phyloP scores from a whole-genome alignment of 202 grass and related monocot genomes.

The Hordeum pubiflorum region DNA sequence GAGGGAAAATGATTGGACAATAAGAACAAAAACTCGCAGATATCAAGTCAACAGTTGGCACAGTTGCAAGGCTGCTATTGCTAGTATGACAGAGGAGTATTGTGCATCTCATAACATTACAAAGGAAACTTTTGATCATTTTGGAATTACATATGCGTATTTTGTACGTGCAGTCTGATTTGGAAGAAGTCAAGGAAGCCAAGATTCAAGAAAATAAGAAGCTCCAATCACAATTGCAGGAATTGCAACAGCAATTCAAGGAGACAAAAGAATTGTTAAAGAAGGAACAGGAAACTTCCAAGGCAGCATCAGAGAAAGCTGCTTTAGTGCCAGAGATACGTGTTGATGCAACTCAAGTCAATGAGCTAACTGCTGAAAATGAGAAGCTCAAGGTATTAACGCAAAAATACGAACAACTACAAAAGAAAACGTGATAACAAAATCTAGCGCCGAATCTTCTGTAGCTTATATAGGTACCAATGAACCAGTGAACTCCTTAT shows the following conservation, averaged over 20 bases:
- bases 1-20: background rate
- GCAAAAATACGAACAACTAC: background rate
- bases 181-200: constrained; percentile 89
- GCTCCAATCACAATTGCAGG: constrained; percentile 56
- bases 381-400: constrained; percentile 70
- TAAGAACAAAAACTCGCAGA: background rate
- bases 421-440: background rate
- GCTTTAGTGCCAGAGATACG: constrained; percentile 46
- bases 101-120: background rate
- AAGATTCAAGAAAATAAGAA: constrained; percentile 73
- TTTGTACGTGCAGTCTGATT: constrained; percentile 56
- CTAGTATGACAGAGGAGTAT: background rate
- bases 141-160: background rate
- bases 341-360: constrained; percentile 50
- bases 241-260: constrained; percentile 52
- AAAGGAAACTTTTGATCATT: background rate
- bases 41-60: background rate
- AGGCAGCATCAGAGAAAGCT: constrained; percentile 51
- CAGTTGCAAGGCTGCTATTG: constrained; percentile 12
- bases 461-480: background rate
- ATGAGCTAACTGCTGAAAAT: constrained; percentile 77
- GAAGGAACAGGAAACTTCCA: constrained; percentile 49
- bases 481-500: background rate
- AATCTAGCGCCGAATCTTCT: background rate
- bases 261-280: constrained; percentile 54